Base-by-base conservation (phyloP, 257 asterid genomes). In the Rubia yunnanensis region DNA sequence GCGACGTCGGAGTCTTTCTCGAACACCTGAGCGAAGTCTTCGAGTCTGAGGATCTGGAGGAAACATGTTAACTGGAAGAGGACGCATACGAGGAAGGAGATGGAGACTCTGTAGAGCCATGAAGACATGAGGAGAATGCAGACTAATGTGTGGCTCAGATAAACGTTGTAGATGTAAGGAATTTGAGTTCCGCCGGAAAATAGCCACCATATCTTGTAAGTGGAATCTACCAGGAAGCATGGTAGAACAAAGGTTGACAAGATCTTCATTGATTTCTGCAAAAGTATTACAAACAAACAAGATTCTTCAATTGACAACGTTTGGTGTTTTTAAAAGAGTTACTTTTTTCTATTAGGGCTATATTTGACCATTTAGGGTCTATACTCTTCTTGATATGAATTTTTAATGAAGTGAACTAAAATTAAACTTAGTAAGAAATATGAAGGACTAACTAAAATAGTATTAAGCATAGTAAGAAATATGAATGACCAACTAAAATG, bases 171-270 rank as follows among this genome's bases (percentile, higher is more conserved):
- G 17, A 90, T 30, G 65, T 85, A 87, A 15, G 99, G 99, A 30
- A 92, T 89, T 66, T 86, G 91, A 31, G 77, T 77, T 55, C 97
- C 97, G 13, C 87, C 86, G 0, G 99, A 87, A 72, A 80, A 72
- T 68, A 89, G 86, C 99, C 99, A 92, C 99, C 99, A 92, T 68
- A 89, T 86, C 76, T 89, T 89, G 85, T 89, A 87, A 15, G 35
- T 82, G 70, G 86, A 58, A 31, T 87, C 96, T 4, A 74, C 95
- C 0, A 84, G 31, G 77, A 89, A 83, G 69, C 94, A 85, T 54
- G 99, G 99, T 61, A 92, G 83, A 11, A 92, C 96, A 46, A 92
- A 83, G 10, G 83, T 79, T 1, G 95, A 85, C 9, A 92, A 79
- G 35, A 92, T 85, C 94, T 81, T 89, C 92, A 86, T 68, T 55